A percentile compares a stretch with the other conserved stretches of the same genome.
Conservation (phyloP, 306 rosid species). For the Cucurbita moschata region DNA sequence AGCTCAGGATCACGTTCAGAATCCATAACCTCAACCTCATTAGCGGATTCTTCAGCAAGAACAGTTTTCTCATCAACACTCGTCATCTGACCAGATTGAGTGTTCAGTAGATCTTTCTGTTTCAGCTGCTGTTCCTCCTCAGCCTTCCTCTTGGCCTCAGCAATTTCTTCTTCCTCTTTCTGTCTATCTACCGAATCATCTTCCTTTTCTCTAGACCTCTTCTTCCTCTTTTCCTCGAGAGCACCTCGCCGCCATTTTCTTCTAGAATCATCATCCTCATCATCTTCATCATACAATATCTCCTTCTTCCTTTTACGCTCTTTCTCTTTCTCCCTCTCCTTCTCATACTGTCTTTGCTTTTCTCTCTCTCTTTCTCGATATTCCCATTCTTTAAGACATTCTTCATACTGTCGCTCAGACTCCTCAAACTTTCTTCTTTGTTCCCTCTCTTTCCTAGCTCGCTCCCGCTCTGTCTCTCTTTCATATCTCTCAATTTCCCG, state of each 20-base stretch:
- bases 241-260: slow-evolving; percentile 86
- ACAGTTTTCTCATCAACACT: slow-evolving; percentile 27
- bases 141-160: slow-evolving; percentile 58
- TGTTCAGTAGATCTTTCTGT: slow-evolving; percentile 48
- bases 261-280: slow-evolving; percentile 87
- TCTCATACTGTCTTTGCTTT: slow-evolving; percentile 84
- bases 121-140: slow-evolving; percentile 65
- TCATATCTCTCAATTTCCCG: slow-evolving; percentile 92
- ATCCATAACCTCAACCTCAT: slow-evolving; percentile 27
- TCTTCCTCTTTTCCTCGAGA: slow-evolving; percentile 85
- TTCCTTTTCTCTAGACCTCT: slow-evolving; percentile 72
- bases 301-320: slow-evolving; percentile 89
- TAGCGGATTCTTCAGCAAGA: slow-evolving; percentile 26
- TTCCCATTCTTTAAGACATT: slow-evolving; percentile 88
- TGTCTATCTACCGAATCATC: slow-evolving; percentile 68
- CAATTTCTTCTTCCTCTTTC: slow-evolving; percentile 84
- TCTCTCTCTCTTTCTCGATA: slow-evolving; percentile 89
- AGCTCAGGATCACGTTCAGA: slow-evolving; percentile 25
- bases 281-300: slow-evolving; percentile 78
- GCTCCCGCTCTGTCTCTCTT: slow-evolving; percentile 95
- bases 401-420: slow-evolving; percentile 78
- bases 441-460: slow-evolving; percentile 87
- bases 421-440: slow-evolving; percentile 83
- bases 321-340: slow-evolving; percentile 86
- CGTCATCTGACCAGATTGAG: slow-evolving; percentile 23